Base-by-base conservation (phyloP, 2,329 filamentous ascomycete genomes). In the Hypoxylon sp. region DNA sequence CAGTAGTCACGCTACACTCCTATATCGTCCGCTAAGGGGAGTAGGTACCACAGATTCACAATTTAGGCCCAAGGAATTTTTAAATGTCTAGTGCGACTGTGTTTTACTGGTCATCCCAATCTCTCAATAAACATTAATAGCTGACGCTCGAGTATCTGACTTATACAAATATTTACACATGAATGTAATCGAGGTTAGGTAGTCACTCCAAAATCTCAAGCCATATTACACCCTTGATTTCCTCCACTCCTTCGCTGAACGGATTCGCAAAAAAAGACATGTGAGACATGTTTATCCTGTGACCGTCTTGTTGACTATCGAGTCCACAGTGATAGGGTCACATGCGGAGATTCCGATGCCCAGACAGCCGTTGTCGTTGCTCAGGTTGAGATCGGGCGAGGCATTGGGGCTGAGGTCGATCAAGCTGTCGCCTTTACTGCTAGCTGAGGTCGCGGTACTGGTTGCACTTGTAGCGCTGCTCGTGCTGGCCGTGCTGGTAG, bases 311-410 rank as follows among this genome's bases (percentile, higher is more conserved):
- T 62, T 28, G 28, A 60, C 58, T 4, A 37, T 50, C 15, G 65
- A 67, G 48, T 62, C 34, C 8, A 72, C 70, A 6, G 69, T 72
- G 54, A 71, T 71, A 20, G 69, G 70, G 41, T 72, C 70, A 34
- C 69, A 72, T 2, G 65, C 70, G 0, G 68, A 70, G 43, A 71
- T 67, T 24, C 70, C 70, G 17, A 72, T 37, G 20, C 70, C 70
- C 19, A 37, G 26, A 32, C 69, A 72, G 59, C 58, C 64, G 56
- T 72, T 70, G 30, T 60, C 59, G 59, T 65, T 66, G 55, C 32
- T 54, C 1, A 71, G 34, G 41, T 53, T 55, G 39, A 69, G 7
- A 1, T 61, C 60, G 0, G 69, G 70, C 0, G 60, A 56, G 17
- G 68, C n/a, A 5, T 13, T 22, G 4, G 68, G 68, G 44, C 53